These are phyloP conservation scores for Coriaria nepalensis DNA, from an alignment of 306 rosid genomes.

Conservation along the genomic window DNA sequence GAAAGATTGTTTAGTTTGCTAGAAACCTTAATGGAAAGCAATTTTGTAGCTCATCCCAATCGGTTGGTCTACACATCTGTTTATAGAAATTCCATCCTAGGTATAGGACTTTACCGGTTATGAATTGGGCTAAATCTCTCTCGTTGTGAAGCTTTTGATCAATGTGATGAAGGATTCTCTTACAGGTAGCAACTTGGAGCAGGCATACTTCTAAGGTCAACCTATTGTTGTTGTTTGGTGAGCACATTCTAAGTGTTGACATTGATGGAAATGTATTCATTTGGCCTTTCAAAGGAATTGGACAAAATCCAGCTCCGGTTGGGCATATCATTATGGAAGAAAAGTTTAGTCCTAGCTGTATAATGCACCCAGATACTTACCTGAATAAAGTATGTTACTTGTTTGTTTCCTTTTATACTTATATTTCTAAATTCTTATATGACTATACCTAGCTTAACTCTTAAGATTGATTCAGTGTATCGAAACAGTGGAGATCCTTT, in stretches of 20 bases:
- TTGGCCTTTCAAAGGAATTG: conserved; percentile 72
- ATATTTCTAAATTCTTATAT: no score
- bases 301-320: conserved; percentile 35
- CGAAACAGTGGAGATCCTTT: no score
- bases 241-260: conserved; percentile 63
- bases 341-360: conserved; percentile 48
- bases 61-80: no score
- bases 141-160: neutral
- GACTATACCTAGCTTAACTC: no score
- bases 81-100: no score
- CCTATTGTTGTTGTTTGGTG: conserved; percentile 64
- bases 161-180: neutral
- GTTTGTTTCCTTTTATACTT: neutral
- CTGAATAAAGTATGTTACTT: conserved; percentile 60
- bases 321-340: conserved; percentile 41
- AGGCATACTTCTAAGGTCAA: conserved; percentile 57
- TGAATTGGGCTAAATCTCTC: neutral
- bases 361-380: conserved; percentile 90
- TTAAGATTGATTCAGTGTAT: no score
- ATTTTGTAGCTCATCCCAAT: no score
- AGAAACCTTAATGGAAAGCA: no score
- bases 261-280: conserved; percentile 43
- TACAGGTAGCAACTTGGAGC: conserved; percentile 71
- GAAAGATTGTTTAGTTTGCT: no score
- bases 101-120: no score